These are phyloP conservation scores for Articulospora tetracladia DNA, from an alignment of 495 filamentous ascomycete genomes.

Conservation along the genomic window DNA sequence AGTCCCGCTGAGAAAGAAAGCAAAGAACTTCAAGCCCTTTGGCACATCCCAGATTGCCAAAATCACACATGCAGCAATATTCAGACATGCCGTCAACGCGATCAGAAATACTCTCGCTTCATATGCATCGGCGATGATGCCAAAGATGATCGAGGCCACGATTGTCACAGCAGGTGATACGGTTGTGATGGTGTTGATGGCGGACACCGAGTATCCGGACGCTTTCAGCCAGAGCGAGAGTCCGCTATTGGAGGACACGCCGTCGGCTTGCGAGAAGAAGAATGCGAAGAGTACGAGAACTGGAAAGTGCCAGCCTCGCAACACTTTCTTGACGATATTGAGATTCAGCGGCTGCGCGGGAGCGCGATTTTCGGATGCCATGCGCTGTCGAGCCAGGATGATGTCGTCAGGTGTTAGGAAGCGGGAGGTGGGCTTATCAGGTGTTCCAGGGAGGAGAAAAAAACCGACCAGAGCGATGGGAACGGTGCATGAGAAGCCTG, in stretches of 20 bases:
- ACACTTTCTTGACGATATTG: constrained; percentile 24
- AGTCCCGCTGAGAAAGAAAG: background rate
- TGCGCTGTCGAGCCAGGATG: constrained; percentile 1
- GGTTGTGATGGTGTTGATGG: constrained; percentile 32
- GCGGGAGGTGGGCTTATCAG: constrained; percentile 39
- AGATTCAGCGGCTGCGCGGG: constrained; percentile 24
- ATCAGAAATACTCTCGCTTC: constrained; percentile 34
- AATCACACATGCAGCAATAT: constrained; percentile 33
- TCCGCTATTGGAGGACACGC: constrained; percentile 30
- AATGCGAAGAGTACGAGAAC: constrained; percentile 10
- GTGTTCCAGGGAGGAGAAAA: constrained; percentile 42
- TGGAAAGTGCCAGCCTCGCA: constrained; percentile 28
- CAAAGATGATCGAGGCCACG: background rate
- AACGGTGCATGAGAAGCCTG: constrained; percentile 35
- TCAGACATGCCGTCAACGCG: constrained; percentile 32
- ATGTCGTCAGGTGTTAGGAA: constrained; percentile 26
- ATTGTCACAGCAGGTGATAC: constrained; percentile 27
- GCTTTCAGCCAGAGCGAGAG: constrained; percentile 36
- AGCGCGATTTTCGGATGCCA: constrained; percentile 20
- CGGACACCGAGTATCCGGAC: constrained; percentile 26
- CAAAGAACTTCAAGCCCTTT: background rate
- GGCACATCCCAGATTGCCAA: constrained; percentile 16
- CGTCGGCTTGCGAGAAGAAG: constrained; percentile 33
- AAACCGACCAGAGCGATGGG: constrained; percentile 44
- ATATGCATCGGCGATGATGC: constrained; percentile 20